These are phyloP conservation scores for Lichtheimia ramosa DNA, from an alignment of 371 early-diverging fungal species.

Conservation along the genomic window DNA sequence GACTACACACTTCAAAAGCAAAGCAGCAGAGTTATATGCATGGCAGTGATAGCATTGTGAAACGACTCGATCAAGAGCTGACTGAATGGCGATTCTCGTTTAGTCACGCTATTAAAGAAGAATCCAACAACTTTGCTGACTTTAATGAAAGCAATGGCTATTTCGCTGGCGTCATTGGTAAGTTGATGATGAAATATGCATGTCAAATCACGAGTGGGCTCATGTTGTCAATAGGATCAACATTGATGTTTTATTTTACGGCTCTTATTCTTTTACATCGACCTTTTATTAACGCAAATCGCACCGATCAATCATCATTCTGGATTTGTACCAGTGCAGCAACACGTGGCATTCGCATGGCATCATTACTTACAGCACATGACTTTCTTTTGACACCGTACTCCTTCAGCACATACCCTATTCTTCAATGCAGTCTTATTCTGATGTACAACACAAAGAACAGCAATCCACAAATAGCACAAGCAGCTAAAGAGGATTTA, in stretches of 20 bases:
- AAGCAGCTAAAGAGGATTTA: slow-evolving; percentile 34
- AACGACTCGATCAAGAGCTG: slow-evolving; percentile 41
- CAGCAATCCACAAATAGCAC: slow-evolving; percentile 31
- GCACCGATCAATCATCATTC: slow-evolving; percentile 23
- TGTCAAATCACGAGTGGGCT: background rate
- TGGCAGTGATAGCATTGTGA: slow-evolving; percentile 46
- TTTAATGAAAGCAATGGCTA: slow-evolving; percentile 40
- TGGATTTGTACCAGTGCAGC: slow-evolving; percentile 51
- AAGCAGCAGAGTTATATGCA: slow-evolving; percentile 32
- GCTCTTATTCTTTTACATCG: slow-evolving; percentile 42
- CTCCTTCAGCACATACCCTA: slow-evolving; percentile 43
- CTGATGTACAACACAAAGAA: slow-evolving; percentile 47
- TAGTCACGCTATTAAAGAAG: slow-evolving; percentile 36
- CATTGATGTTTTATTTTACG: slow-evolving; percentile 40
- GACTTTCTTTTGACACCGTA: slow-evolving; percentile 50
- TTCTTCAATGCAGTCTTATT: slow-evolving; percentile 44
- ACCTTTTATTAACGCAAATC: slow-evolving; percentile 40
- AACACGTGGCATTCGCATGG: slow-evolving; percentile 40
- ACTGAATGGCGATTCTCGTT: slow-evolving; percentile 51
- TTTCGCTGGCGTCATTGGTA: slow-evolving; percentile 44
- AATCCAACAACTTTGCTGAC: slow-evolving; percentile 32
- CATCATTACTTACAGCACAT: slow-evolving; percentile 31
- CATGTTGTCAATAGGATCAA: slow-evolving; percentile 20
- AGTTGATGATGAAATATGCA: background rate
- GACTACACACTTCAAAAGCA: slow-evolving; percentile 47